A percentile compares a stretch with the other conserved stretches of the same genome.
Conservation (phyloP, 106 monocot genomes). For the Chionographis japonica region DNA sequence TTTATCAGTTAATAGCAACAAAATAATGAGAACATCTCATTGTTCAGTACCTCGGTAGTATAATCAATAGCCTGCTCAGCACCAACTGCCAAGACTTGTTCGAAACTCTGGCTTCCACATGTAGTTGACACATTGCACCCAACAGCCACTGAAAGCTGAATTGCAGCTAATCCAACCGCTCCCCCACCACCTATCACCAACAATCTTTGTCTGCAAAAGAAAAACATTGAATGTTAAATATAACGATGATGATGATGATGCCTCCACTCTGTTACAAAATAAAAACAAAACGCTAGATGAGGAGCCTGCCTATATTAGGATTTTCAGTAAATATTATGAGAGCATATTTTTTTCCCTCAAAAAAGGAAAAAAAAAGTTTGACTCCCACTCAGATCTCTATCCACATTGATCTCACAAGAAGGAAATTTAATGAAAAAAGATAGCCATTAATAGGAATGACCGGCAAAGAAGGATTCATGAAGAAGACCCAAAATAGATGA, state of each 20-base stretch:
- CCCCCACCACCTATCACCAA: constrained; percentile 95
- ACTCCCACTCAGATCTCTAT: no score
- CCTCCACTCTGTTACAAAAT: no score
- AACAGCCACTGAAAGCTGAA: constrained; percentile 75
- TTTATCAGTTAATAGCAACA: neutral
- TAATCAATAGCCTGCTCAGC: constrained; percentile 94
- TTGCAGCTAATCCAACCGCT: constrained; percentile 94
- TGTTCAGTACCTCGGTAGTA: constrained; percentile 53
- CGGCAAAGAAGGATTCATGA: no score
- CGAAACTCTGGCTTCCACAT: constrained; percentile 85
- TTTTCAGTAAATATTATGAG: no score
- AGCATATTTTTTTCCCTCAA: no score
- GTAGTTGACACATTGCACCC: constrained; percentile 78
- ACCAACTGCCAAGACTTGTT: constrained; percentile 64
- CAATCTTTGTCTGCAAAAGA: constrained; percentile 63
- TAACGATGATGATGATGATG: no score
- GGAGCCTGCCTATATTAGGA: no score
- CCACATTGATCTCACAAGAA: no score
- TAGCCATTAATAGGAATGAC: no score
- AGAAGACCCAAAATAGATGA: no score
- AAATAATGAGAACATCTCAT: neutral
- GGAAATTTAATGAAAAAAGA: no score
- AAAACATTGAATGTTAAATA: neutral
- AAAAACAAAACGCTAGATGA: neutral
- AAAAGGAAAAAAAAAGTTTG: no score